Evolutionary conservation across 495 filamentous ascomycete species (phyloP), one percentile per base, ranked within the genome.

Genomic region (Endocarpon pusillum): DNA sequence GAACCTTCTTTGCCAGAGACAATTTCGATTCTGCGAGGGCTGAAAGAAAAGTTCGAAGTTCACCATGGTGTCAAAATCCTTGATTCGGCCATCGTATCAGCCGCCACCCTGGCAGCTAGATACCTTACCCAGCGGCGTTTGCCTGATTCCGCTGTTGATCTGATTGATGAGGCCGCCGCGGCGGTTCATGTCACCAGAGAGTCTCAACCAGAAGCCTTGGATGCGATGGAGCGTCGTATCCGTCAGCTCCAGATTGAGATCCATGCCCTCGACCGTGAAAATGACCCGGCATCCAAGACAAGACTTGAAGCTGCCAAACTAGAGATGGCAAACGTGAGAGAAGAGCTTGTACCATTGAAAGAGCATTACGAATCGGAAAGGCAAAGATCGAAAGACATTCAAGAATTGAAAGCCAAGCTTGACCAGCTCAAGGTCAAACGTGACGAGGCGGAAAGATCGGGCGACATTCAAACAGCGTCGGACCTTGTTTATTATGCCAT

Each of bases 401-500:
- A 96, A 51, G 86, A 94, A 37, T 78, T 78, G n/a, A 94, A 91
- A 67, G 70, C 89, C 47, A 94, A 94, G 60, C 69, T 94, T 20
- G 89, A 96, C 39, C 59, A 64, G 22, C 70, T 94, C 34, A 78
- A 79, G 44, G 75, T 81, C 45, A 96, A 96, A 61, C 71, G 80
- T 39, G 86, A 93, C 36, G 84, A 94, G 44, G 89, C 89, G 17
- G 81, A 85, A 51, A 74, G 89, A 40, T 64, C 71, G 34, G 78
- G 84, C 23, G 85, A 97, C 45, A 69, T 80, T 39, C 57, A 67
- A 33, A 78, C 71, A 3, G 86, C 84, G 29, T 87, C 91, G 19
- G 89, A 96, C 55, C 67, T 97, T 22, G 78, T 83, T 51, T 96
- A 94, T 66, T 93, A 93, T 48, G 89, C 86, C 35, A 94, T 97